Evolutionary conservation across 495 filamentous ascomycete genomes (phyloP).

Genomic region (Friedmanniomyces endolithicus): DNA sequence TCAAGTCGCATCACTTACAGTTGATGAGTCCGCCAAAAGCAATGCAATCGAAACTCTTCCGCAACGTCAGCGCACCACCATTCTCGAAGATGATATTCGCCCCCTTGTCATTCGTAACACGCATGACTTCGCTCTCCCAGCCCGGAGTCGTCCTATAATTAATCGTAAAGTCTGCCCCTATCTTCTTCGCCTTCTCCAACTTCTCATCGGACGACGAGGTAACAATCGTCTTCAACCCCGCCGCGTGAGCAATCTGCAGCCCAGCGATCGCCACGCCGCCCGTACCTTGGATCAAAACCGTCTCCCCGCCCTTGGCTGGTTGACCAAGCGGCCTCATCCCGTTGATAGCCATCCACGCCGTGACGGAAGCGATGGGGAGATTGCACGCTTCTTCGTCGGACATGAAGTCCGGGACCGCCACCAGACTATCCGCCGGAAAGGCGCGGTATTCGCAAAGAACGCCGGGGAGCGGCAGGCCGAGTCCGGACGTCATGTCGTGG

Average conservation of each 20-base stretch:
- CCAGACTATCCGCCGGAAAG: constrained; percentile 19
- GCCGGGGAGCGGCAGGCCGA: constrained; percentile 18
- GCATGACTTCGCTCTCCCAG: constrained; percentile 35
- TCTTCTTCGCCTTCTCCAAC: constrained; percentile 29
- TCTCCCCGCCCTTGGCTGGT: constrained; percentile 7
- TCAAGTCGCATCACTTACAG: background rate
- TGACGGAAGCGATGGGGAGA: constrained; percentile 30
- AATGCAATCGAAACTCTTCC: constrained; percentile 20
- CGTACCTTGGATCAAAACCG: constrained; percentile 25
- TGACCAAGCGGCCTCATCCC: constrained; percentile 20
- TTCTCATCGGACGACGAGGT: constrained; percentile 38
- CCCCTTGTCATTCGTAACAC: constrained; percentile 28
- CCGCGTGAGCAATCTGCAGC: constrained; percentile 18
- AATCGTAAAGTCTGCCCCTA: constrained; percentile 35
- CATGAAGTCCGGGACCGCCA: constrained; percentile 25
- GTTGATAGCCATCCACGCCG: constrained; percentile 34
- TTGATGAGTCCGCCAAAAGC: constrained; percentile 20
- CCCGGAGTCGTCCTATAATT: constrained; percentile 35
- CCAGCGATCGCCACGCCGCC: constrained; percentile 25
- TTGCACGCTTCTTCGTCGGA: constrained; percentile 25
- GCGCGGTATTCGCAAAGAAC: constrained; percentile 19
- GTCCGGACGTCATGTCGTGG: constrained; percentile 16
- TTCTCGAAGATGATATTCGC: constrained; percentile 41
- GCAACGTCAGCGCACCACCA: constrained; percentile 38
- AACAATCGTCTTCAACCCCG: constrained; percentile 35